Evolutionary conservation across 768 basidiomycete genomes (phyloP), one percentile per base, ranked within the genome.

Genomic region (Naganishia antarctica): DNA sequence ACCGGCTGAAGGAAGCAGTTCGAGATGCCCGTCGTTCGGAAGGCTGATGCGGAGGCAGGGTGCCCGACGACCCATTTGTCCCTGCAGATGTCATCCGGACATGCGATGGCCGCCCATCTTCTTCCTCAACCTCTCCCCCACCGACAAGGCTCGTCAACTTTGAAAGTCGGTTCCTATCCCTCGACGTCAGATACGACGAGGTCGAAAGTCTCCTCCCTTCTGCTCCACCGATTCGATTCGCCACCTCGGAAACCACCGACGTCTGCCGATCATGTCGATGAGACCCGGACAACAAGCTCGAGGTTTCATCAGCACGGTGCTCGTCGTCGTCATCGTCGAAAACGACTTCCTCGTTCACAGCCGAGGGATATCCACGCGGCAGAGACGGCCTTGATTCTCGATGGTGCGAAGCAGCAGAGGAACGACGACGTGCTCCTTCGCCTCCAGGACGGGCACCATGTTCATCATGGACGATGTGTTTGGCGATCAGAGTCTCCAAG

Each of bases 401-500:
- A 16, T 63, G 43, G 28, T 48, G 61, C 7, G 60, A 58, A 1
- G 59, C 32, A 8, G 48, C 61, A 28, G 65, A 45, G 18, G 50
- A 59, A 0, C 65, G 23, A 0, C 63, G 66, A 12, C 31, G 62
- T 9, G 37, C 40, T 31, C 51, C 62, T 16, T 61, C 37, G 29
- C 11, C 60, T 31, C 40, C 64, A 32, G 37, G 34, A 44, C 41
- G 47, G 43, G 48, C 59, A 31, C 31, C 46, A 28, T 45, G 53
- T 47, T 41, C 51, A 46, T n/a, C 25, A 29, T 34, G 74, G 72
- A 67, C 73, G 67, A 31, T 69, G 62, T 50, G 73, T 67, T 40
- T 72, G 71, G 69, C 66, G 62, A 75, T 75, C 23, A 77, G 66
- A 28, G 61, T 70, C 49, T 75, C 76, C 28, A 77, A 71, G 37